Percentiles rank a stretch among this genome's conserved stretches.
These are phyloP conservation scores for Cercospora zeina DNA, from an alignment of 2,329 filamentous ascomycete species.

Conservation along the genomic window DNA sequence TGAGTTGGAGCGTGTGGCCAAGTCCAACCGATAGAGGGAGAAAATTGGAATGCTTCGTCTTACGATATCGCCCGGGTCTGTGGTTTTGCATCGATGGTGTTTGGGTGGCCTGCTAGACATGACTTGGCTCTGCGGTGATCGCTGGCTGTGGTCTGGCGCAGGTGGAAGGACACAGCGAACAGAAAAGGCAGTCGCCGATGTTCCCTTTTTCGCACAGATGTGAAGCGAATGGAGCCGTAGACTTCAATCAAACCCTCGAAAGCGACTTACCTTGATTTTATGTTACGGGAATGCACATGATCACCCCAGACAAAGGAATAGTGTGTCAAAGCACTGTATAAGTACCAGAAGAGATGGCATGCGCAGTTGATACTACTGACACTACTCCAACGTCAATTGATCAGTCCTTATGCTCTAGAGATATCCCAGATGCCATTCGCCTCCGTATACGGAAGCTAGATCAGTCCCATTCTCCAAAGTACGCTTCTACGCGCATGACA, in stretches of 20 bases:
- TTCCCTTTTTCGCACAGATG: slow-evolving; percentile 18
- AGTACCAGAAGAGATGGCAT: slow-evolving; percentile 5
- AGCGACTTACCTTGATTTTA: slow-evolving; percentile 17
- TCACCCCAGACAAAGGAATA: slow-evolving; percentile 1
- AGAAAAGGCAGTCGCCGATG: slow-evolving; percentile 12
- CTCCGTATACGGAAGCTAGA: not conserved
- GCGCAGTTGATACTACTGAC: slow-evolving; percentile 1
- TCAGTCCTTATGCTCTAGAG: not conserved
- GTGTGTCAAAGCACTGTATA: slow-evolving; percentile 4
- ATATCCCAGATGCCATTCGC: slow-evolving; percentile 7
- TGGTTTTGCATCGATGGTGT: slow-evolving; percentile 19
- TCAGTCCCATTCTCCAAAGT: not conserved
- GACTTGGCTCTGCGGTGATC: slow-evolving; percentile 13
- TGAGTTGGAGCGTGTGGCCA: slow-evolving; percentile 99
- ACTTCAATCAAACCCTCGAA: slow-evolving; percentile 20
- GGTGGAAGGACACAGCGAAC: slow-evolving; percentile 15
- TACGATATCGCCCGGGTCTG: slow-evolving; percentile 12
- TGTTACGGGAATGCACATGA: slow-evolving; percentile 16
- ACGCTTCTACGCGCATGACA: not conserved
- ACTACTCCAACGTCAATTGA: not conserved
- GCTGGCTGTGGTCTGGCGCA: slow-evolving; percentile 13
- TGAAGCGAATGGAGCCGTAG: slow-evolving; percentile 18
- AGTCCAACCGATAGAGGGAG: slow-evolving; percentile 95
- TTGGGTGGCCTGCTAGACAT: slow-evolving; percentile 20
- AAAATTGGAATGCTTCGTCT: slow-evolving; percentile 9